Evolutionary conservation across 768 basidiomycete genomes (phyloP).

Genomic region (Chalciporus chontae): DNA sequence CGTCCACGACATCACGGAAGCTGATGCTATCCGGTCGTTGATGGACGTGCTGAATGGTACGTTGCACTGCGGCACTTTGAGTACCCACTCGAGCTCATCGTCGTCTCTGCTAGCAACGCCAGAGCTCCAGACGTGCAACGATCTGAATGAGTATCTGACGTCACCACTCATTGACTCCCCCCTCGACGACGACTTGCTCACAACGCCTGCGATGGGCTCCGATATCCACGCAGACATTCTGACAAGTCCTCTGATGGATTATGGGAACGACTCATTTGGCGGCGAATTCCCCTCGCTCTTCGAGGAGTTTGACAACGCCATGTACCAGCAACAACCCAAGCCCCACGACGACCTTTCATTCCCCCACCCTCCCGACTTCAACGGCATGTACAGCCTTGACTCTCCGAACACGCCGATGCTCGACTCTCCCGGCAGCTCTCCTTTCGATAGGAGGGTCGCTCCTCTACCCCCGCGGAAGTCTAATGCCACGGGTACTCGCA

Average conservation of each 20-base stretch:
- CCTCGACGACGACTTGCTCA: constrained; percentile 43
- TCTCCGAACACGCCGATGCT: constrained; percentile 52
- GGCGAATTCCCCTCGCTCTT: constrained; percentile 34
- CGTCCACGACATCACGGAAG: constrained; percentile 19
- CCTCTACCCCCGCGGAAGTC: constrained; percentile 26
- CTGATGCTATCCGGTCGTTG: constrained; percentile 35
- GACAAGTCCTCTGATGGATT: constrained; percentile 41
- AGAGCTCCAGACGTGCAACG: constrained; percentile 33
- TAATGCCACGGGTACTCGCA: constrained; percentile 64
- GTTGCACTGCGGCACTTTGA: background rate
- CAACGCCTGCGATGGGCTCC: constrained; percentile 39
- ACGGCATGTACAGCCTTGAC: constrained; percentile 40
- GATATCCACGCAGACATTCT: constrained; percentile 36
- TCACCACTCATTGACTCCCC: constrained; percentile 48
- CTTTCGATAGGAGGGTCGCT: constrained; percentile 15
- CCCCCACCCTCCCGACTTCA: constrained; percentile 26
- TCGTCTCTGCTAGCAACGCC: constrained; percentile 31
- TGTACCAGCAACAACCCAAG: constrained; percentile 16
- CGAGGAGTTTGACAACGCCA: constrained; percentile 12
- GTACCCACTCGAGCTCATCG: background rate
- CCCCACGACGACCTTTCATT: constrained; percentile 9
- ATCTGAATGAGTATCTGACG: constrained; percentile 43
- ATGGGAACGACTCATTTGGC: constrained; percentile 31
- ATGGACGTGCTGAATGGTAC: constrained; percentile 40
- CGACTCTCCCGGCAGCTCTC: constrained; percentile 35